Base-by-base conservation (phyloP, 1,284 basidiomycete genomes). In the Volvariella volvacea region DNA sequence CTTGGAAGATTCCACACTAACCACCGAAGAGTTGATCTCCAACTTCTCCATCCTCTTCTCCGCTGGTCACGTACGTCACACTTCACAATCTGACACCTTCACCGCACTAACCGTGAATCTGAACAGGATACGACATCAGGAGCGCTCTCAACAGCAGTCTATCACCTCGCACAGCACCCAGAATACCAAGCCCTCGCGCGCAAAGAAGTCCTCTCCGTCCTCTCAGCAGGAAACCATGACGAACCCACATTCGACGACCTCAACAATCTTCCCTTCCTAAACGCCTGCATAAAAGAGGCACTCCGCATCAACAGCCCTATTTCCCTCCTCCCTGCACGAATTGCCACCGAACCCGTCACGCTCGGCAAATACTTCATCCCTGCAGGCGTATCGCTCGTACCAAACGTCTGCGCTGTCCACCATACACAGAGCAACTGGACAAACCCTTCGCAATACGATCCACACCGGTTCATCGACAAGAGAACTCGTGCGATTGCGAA, bases 101-200 rank as follows among this genome's bases (percentile, higher is more conserved):
- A 9, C 16, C 43, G 41, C 45, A 32, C 15, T 17, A 25, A 44
- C 25, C 4, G 21, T 28, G 4, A 30, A 33, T 17, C 21, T 20
- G n/a, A n/a, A n/a, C 45, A 55, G 52, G 55, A 57, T 32, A 57
- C 53, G 3, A 56, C 55, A 3, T 53, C 53, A 3, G 56, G 56
- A 7, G 55, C 53, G 21, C 48, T 58, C 25, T 52, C 53, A 12
- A 52, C 50, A 3, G 46, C 44, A 7, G 42, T 58, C 9, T 58
- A 55, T 41, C 45, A 54, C 43, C 50, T 58, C 19, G 53, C 53
- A 1, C 49, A 51, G 30, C 45, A 56, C 33, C 53, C 53, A 0
- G 46, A 55, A 32, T 48, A 52, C 38, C 56, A 56, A 48, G 4
- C 31, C n/a, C 44, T 41, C 22, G 55, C 55, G 17, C 49, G 56